Evolutionary conservation across 2,329 filamentous ascomycete genomes (phyloP).

Genomic region (Graphilbum sp.): DNA sequence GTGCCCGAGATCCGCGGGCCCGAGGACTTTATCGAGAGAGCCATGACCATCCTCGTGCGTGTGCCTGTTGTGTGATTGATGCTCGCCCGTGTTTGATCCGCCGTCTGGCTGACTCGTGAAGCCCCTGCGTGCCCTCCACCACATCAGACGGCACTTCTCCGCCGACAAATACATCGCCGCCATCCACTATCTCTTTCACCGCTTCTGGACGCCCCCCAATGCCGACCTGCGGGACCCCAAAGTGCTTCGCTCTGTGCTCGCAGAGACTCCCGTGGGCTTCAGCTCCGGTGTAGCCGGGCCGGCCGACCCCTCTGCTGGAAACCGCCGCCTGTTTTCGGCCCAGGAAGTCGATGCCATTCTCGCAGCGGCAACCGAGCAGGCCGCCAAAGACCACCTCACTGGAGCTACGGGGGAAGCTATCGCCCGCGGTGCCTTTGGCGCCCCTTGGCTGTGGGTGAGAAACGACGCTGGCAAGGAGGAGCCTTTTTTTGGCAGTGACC

Average conservation of each 20-base stretch:
- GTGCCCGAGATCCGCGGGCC: slow-evolving; percentile 21
- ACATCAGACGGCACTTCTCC: slow-evolving; percentile 44
- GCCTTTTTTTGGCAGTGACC: slow-evolving; percentile 65
- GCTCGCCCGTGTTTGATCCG: background rate
- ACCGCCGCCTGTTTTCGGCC: slow-evolving; percentile 25
- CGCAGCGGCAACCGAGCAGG: slow-evolving; percentile 27
- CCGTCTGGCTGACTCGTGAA: slow-evolving; percentile 1
- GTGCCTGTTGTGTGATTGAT: background rate
- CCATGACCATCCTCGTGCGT: slow-evolving; percentile 24
- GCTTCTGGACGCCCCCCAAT: slow-evolving; percentile 45
- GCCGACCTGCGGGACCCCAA: slow-evolving; percentile 42
- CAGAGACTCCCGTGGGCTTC: slow-evolving; percentile 14
- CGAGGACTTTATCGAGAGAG: slow-evolving; percentile 24
- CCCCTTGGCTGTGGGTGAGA: slow-evolving; percentile 58
- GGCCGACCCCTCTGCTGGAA: background rate
- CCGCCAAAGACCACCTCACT: slow-evolving; percentile 26
- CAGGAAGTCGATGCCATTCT: slow-evolving; percentile 40
- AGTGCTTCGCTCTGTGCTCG: slow-evolving; percentile 25
- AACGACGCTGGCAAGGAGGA: slow-evolving; percentile 41
- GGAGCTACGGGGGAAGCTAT: slow-evolving; percentile 44
- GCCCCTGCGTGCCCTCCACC: slow-evolving; percentile 49
- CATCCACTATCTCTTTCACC: slow-evolving; percentile 38
- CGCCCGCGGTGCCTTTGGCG: slow-evolving; percentile 54
- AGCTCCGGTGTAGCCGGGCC: background rate
- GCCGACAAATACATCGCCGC: slow-evolving; percentile 30